These are phyloP conservation scores for Cymbopogon citratus DNA, from an alignment of 176 grass and related monocot genomes.

Conservation along the genomic window DNA sequence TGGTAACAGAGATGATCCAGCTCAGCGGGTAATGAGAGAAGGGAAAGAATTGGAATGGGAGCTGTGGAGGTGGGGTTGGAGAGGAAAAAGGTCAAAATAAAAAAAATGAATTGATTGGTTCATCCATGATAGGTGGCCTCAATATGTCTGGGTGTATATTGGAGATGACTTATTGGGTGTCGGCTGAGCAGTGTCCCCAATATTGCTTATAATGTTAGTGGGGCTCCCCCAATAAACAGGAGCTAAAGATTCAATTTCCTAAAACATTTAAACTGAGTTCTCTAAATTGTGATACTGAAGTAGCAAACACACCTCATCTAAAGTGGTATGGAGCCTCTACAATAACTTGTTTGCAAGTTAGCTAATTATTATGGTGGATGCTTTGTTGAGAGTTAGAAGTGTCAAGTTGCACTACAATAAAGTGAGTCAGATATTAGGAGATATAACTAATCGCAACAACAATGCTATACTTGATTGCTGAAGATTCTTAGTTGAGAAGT, in stretches of 20 bases:
- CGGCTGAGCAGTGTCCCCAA: neutral
- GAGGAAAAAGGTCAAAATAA: neutral
- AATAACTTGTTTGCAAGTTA: neutral
- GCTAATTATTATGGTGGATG: neutral
- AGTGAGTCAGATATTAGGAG: neutral
- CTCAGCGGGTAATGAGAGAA: neutral
- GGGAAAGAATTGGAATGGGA: neutral
- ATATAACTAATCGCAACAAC: neutral
- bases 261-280: neutral
- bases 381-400: neutral
- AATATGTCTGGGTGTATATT: neutral
- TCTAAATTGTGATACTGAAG: neutral
- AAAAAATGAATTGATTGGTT: neutral
- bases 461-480: neutral
- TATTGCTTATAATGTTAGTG: neutral
- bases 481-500: neutral
- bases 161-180: neutral
- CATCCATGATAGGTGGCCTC: neutral
- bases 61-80: neutral
- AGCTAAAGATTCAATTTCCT: neutral
- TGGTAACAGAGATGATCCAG: neutral
- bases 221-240: neutral
- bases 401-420: neutral
- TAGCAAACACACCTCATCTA: neutral
- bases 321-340: neutral